A percentile compares a stretch with the other conserved stretches of the same genome.
Conservation (phyloP, 768 basidiomycete species). For the Amanita phalloides region DNA sequence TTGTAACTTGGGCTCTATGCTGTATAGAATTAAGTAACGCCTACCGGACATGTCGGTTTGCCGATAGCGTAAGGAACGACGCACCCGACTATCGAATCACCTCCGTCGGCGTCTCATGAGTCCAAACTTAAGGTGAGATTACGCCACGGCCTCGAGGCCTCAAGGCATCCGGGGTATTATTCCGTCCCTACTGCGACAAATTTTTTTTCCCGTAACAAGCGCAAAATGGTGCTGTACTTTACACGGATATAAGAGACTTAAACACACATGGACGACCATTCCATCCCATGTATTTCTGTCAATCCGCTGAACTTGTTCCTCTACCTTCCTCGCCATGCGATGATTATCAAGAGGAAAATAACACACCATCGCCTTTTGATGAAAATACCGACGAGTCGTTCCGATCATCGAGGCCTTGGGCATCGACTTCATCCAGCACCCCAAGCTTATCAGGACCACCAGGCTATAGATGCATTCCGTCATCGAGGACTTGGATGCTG, state of each 20-base stretch:
- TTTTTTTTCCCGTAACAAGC: not conserved
- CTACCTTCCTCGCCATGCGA: not conserved
- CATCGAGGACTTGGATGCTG: no score
- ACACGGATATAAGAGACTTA: not conserved
- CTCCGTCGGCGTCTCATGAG: not conserved
- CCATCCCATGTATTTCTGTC: not conserved
- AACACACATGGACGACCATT: not conserved
- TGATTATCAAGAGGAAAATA: not conserved
- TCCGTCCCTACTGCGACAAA: not conserved
- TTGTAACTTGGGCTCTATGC: not conserved
- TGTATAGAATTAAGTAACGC: not conserved
- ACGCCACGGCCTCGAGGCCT: not conserved
- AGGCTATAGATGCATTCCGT: no score
- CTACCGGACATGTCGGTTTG: not conserved
- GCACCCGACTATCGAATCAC: not conserved
- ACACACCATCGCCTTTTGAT: not conserved
- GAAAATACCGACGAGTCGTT: not conserved
- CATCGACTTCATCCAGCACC: not conserved
- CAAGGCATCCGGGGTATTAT: no score
- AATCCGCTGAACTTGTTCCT: not conserved
- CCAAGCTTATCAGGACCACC: no score
- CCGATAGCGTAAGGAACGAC: not conserved
- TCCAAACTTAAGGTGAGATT: not conserved
- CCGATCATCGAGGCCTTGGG: not conserved
- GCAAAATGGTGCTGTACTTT: not conserved